phyloP scores from a whole-genome alignment of 1,284 basidiomycete species.

The Malassezia japonica region DNA sequence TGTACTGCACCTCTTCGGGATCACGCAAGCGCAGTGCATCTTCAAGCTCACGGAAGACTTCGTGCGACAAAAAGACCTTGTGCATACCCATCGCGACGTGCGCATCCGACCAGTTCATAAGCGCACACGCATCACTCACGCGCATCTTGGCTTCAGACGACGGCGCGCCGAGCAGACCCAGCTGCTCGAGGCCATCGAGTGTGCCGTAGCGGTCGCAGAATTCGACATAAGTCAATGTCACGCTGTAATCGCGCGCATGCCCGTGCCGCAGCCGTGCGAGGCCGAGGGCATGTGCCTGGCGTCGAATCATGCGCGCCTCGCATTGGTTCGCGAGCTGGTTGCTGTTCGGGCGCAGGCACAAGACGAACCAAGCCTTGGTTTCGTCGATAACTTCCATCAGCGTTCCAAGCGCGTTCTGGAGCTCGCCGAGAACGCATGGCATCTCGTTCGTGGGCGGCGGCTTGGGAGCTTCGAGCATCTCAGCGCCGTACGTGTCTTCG shows the following conservation, averaged over 20 bases:
- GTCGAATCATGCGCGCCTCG: conserved; percentile 81
- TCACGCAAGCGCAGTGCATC: conserved; percentile 63
- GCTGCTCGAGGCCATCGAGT: conserved; percentile 27
- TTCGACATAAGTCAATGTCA: conserved; percentile 75
- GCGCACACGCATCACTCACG: conserved; percentile 53
- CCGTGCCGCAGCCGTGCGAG: conserved; percentile 60
- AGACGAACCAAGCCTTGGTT: conserved; percentile 81
- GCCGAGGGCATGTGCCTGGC: conserved; percentile 74
- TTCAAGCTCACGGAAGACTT: conserved; percentile 78
- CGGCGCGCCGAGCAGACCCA: conserved; percentile 52
- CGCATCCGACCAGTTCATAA: conserved; percentile 60
- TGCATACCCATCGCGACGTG: conserved; percentile 68
- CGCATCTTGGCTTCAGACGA: conserved; percentile 50
- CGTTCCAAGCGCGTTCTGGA: conserved; percentile 69
- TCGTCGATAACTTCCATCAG: conserved; percentile 82
- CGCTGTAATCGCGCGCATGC: conserved; percentile 49
- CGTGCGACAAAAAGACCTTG: conserved; percentile 81
- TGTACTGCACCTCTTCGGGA: conserved; percentile 56
- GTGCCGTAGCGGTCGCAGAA: conserved; percentile 61
- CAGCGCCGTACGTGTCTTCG: conserved; percentile 23
- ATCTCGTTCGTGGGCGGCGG: conserved; percentile 20
- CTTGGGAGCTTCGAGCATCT: conserved; percentile 17
- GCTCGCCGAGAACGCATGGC: conserved; percentile 72
- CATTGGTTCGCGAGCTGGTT: conserved; percentile 85
- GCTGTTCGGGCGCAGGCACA: conserved; percentile 89